These are phyloP conservation scores for Beauveria varroae DNA, from an alignment of 2,329 filamentous ascomycete genomes.

Conservation along the genomic window DNA sequence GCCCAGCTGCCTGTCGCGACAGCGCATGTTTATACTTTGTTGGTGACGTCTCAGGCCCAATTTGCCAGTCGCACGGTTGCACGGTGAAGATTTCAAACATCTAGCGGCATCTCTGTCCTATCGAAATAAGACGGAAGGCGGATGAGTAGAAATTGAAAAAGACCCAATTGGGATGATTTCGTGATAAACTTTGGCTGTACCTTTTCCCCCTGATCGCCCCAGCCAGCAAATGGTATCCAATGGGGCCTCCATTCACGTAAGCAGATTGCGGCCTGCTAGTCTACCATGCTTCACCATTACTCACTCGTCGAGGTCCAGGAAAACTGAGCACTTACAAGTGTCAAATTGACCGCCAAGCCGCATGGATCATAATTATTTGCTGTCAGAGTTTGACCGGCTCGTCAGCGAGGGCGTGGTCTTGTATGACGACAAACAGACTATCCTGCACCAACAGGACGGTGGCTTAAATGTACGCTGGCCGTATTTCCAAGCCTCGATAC, in stretches of 20 bases:
- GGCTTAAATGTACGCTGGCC: constrained; percentile 6
- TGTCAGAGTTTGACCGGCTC: constrained; percentile 12
- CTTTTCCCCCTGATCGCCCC: neutral
- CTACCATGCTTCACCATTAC: neutral
- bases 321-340: neutral
- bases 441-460: neutral
- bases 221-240: neutral
- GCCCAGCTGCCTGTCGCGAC: neutral
- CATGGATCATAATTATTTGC: neutral
- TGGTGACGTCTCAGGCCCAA: neutral
- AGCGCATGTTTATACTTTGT: neutral
- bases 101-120: neutral
- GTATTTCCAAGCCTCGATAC: neutral
- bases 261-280: neutral
- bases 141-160: neutral
- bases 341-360: neutral
- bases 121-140: neutral
- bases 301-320: neutral
- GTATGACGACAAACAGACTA: constrained; percentile 11
- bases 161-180: neutral
- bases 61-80: neutral
- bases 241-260: neutral
- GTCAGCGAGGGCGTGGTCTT: constrained; percentile 8
- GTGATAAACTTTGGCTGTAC: neutral
- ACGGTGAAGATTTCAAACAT: neutral